phyloP scores from a whole-genome alignment of 108 stramenopile genomes.

The Stephanodiscus minutulus region DNA sequence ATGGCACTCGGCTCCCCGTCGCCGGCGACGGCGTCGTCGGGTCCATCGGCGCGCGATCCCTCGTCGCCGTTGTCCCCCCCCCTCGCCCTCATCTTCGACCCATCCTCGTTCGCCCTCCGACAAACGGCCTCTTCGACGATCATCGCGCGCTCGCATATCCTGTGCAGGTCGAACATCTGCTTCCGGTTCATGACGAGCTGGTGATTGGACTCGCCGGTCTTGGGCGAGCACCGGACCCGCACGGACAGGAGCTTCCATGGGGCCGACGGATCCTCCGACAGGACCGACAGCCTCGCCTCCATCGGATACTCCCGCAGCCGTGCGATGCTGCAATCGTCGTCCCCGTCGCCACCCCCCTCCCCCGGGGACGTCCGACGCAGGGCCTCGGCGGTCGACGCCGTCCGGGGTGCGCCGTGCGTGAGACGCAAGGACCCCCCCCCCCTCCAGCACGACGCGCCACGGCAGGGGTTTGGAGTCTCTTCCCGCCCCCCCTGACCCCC shows the following conservation, averaged over 20 bases:
- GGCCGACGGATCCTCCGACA: conserved; percentile 51
- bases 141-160: conserved; percentile 82
- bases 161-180: conserved; percentile 87
- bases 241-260: conserved; percentile 81
- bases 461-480: conserved; percentile 24
- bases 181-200: conserved; percentile 74
- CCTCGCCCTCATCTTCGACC: conserved; percentile 22
- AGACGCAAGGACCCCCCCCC: conserved; percentile 60
- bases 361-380: conserved; percentile 26
- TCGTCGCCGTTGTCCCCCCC: conserved; percentile 11
- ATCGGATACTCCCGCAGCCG: conserved; percentile 64
- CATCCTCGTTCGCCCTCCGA: conserved; percentile 28
- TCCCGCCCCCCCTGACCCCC: conserved; percentile 33
- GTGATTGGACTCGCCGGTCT: conserved; percentile 90
- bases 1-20: not conserved
- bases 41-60: not conserved
- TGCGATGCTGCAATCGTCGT: conserved; percentile 7
- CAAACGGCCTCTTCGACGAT: conserved; percentile 59
- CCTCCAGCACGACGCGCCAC: conserved; percentile 47
- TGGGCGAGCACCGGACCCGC: conserved; percentile 69
- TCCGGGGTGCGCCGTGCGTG: conserved; percentile 68
- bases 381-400: conserved; percentile 38
- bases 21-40: not conserved
- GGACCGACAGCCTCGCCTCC: conserved; percentile 77
- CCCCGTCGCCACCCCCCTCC: conserved; percentile 14